Conservation (phyloP, 805 yeast species). For the Candida mattraensis region DNA sequence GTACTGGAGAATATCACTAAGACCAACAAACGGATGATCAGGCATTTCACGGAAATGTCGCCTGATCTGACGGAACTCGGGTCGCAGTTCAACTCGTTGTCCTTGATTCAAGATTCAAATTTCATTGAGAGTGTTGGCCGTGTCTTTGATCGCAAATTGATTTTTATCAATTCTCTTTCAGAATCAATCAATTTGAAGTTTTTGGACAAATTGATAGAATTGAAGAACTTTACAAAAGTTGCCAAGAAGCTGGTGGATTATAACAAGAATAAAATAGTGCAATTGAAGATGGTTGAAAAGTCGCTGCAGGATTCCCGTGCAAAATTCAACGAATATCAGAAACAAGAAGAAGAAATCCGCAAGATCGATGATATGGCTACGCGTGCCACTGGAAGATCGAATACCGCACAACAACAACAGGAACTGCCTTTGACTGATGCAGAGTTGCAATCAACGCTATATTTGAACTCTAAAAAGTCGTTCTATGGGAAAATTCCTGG, state of each 20-base stretch:
- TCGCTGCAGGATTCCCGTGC: constrained; percentile 25
- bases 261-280: constrained; percentile 35
- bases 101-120: constrained; percentile 45
- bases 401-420: constrained; percentile 9
- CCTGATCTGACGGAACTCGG: constrained; percentile 54
- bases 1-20: constrained; percentile 33
- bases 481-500: constrained; percentile 37
- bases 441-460: constrained; percentile 33
- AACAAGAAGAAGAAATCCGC: constrained; percentile 32
- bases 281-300: constrained; percentile 30
- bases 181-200: constrained; percentile 31
- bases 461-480: constrained; percentile 28
- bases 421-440: constrained; percentile 34
- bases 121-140: constrained; percentile 79
- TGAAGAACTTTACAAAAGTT: constrained; percentile 33
- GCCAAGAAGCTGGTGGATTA: constrained; percentile 34
- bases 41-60: constrained; percentile 45
- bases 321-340: constrained; percentile 28
- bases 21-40: constrained; percentile 47
- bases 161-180: constrained; percentile 44
- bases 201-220: constrained; percentile 35
- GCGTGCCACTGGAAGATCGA: constrained; percentile 23
- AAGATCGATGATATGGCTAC: constrained; percentile 33
- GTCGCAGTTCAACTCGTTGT: constrained; percentile 48
- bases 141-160: constrained; percentile 71